Conservation (phyloP, 495 filamentous ascomycete genomes). For the Podospora didyma region DNA sequence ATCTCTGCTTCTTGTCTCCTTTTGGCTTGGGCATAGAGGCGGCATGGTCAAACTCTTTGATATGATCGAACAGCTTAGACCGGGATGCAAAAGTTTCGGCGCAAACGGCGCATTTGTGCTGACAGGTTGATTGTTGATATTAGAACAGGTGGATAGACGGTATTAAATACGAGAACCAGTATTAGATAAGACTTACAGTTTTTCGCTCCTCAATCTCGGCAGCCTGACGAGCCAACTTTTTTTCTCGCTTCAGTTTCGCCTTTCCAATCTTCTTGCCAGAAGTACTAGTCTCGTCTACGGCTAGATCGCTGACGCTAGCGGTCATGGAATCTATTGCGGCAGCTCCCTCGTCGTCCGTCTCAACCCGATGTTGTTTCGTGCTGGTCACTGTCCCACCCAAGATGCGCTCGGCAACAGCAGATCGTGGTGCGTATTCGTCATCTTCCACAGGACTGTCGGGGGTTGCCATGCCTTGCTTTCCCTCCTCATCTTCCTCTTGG, state of each 20-base stretch:
- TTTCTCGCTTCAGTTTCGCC: conserved; percentile 83
- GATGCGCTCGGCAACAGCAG: conserved; percentile 36
- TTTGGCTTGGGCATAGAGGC: conserved; percentile 19
- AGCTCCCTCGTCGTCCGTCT: not conserved
- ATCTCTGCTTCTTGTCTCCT: conserved; percentile 18
- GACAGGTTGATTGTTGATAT: conserved; percentile 16
- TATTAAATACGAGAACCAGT: not conserved
- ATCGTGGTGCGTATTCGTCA: conserved; percentile 43
- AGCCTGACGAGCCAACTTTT: conserved; percentile 64
- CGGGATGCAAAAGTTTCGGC: conserved; percentile 60
- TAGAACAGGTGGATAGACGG: not conserved
- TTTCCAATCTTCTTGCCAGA: conserved; percentile 63
- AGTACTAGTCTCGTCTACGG: conserved; percentile 8
- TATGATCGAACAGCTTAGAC: conserved; percentile 73
- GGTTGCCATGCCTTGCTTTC: not conserved
- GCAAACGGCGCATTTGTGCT: conserved; percentile 61
- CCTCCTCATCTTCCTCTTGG: conserved; percentile 5
- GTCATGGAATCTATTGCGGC: conserved; percentile 6
- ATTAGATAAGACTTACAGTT: conserved; percentile 26
- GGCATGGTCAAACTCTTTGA: conserved; percentile 50
- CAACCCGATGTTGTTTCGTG: not conserved
- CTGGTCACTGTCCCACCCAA: not conserved
- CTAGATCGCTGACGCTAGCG: conserved; percentile 14
- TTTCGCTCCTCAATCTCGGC: conserved; percentile 32
- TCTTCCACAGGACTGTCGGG: conserved; percentile 29